phyloP scores from a whole-genome alignment of 495 filamentous ascomycete species.

The Wilcoxina mikolae region DNA sequence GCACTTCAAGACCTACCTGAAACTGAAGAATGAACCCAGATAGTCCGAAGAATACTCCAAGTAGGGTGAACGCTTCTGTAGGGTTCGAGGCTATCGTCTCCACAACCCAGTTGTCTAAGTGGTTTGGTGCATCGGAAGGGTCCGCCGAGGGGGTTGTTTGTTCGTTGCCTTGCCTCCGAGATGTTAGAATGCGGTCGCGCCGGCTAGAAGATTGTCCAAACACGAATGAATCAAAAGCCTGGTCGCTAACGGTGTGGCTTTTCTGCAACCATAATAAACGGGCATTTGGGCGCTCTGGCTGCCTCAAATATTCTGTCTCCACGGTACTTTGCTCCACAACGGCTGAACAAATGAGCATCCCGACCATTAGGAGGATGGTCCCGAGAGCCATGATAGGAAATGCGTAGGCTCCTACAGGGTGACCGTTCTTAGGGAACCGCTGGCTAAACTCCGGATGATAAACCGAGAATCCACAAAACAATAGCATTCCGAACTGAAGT shows the following conservation, averaged over 20 bases:
- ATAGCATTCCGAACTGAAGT: constrained; percentile 12
- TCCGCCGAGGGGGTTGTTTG: background rate
- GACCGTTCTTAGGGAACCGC: background rate
- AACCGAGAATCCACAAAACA: constrained; percentile 4
- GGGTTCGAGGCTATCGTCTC: constrained; percentile 34
- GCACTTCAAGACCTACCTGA: too few species aligned
- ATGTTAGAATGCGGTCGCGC: background rate
- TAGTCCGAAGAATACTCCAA: constrained; percentile 15
- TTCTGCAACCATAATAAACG: constrained; percentile 10
- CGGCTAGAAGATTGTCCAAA: background rate
- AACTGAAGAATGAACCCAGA: constrained; percentile 23
- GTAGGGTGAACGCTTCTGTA: constrained; percentile 36
- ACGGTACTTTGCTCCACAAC: constrained; percentile 12
- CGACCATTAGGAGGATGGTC: constrained; percentile 11
- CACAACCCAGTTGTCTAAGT: constrained; percentile 5
- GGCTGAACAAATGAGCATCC: constrained; percentile 16
- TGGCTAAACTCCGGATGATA: background rate
- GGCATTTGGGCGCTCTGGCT: background rate
- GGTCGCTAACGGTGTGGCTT: constrained; percentile 7
- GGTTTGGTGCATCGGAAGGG: too few species aligned
- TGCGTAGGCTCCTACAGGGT: constrained; percentile 1
- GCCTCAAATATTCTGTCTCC: background rate
- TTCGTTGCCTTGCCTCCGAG: background rate
- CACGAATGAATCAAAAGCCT: constrained; percentile 7
- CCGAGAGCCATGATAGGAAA: constrained; percentile 7